Conservation (phyloP, 1,284 basidiomycete genomes). For the Porodaedalea pini region DNA sequence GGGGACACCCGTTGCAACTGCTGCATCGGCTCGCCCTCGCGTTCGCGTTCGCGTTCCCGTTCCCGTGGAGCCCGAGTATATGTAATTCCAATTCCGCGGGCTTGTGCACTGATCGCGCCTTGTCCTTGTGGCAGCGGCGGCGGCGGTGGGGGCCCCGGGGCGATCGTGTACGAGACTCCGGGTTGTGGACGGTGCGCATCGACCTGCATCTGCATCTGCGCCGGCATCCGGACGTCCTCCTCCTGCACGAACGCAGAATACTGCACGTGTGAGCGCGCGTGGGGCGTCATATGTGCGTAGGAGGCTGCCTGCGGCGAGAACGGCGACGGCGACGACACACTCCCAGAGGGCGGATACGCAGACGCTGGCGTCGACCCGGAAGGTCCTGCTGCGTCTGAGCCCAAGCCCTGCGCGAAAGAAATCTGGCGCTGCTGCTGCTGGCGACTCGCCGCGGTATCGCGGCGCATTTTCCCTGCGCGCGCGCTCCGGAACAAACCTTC, state of each 20-base stretch:
- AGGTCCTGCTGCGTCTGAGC: conserved; percentile 7
- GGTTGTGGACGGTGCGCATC: not conserved
- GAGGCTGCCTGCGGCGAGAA: not conserved
- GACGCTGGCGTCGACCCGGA: conserved; percentile 6
- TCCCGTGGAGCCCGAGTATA: conserved; percentile 2
- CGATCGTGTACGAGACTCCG: conserved; percentile 1
- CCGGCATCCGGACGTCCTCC: not conserved
- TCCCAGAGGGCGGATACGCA: not conserved
- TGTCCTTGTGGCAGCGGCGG: not conserved
- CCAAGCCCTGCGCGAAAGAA: not conserved
- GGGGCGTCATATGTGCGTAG: not conserved
- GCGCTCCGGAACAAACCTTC: conserved; percentile 75
- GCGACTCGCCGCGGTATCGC: conserved; percentile 28
- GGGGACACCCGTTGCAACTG: not conserved
- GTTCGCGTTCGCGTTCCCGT: not conserved
- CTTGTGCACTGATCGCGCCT: not conserved
- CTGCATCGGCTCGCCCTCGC: not conserved
- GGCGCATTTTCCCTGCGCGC: conserved; percentile 57
- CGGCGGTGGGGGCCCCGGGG: conserved; percentile 5
- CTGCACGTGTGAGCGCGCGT: not conserved
- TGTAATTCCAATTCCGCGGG: conserved; percentile 1
- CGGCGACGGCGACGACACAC: not conserved
- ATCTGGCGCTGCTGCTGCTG: conserved; percentile 11
- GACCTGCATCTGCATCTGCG: not conserved
- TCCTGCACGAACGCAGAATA: conserved; percentile 1